Conservation (phyloP, 352 stramenopile genomes). For the Elongisporangium senticosum region DNA sequence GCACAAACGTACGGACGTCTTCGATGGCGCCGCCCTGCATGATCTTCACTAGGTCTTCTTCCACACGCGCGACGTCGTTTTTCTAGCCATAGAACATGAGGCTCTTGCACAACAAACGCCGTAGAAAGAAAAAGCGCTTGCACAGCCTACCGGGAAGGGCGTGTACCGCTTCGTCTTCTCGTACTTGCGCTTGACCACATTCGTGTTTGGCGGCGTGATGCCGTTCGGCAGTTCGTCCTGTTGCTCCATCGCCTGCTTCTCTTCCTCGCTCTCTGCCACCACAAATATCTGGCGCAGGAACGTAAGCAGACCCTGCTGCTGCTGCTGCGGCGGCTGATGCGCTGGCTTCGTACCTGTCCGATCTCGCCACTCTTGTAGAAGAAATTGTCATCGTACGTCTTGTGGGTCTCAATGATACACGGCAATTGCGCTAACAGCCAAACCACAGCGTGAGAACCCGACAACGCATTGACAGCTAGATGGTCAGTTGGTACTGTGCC, state of each 20-base stretch:
- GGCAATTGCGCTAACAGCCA: conserved; percentile 62
- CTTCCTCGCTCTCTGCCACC: conserved; percentile 73
- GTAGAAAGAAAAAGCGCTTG: not conserved
- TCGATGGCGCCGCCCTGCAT: conserved; percentile 66
- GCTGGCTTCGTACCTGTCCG: conserved; percentile 41
- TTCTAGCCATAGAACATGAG: conserved; percentile 32
- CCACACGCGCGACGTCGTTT: conserved; percentile 72
- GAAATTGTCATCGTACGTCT: conserved; percentile 87
- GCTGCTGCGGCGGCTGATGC: no score
- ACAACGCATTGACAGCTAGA: not conserved
- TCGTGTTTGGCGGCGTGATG: conserved; percentile 81
- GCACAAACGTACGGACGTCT: conserved; percentile 52
- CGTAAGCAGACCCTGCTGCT: no score
- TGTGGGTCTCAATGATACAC: conserved; percentile 84
- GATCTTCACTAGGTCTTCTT: conserved; percentile 82
- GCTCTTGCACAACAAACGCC: no score
- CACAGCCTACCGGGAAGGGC: conserved; percentile 49
- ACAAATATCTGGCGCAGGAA: conserved; percentile 64
- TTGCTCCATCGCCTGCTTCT: conserved; percentile 52
- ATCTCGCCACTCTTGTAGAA: conserved; percentile 89
- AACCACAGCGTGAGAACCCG: not conserved
- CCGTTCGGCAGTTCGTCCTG: conserved; percentile 65
- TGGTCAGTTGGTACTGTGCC: conserved; percentile 2
- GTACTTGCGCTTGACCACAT: conserved; percentile 85
- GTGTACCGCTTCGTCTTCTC: conserved; percentile 83